Conservation (phyloP, 768 basidiomycete genomes). For the Cystofilobasidium ferigula region DNA sequence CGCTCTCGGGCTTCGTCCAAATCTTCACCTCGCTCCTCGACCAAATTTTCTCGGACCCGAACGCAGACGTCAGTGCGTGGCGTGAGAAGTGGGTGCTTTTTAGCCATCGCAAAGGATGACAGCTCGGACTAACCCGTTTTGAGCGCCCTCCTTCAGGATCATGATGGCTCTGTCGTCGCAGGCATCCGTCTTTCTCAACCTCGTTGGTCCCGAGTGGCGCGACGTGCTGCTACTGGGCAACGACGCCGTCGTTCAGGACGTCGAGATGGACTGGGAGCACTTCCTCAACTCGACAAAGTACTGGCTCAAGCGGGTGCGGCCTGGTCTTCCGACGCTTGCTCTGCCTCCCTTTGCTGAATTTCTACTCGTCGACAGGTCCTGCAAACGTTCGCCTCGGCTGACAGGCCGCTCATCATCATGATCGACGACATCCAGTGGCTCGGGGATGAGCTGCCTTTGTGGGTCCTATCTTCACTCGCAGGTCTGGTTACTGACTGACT, state of each 20-base stretch:
- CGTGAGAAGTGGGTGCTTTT: neutral
- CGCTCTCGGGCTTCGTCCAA: conserved; percentile 41
- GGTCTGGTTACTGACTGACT: neutral
- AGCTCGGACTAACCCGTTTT: too few species aligned
- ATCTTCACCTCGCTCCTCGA: conserved; percentile 32
- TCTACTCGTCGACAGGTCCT: neutral
- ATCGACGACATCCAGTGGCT: conserved; percentile 24
- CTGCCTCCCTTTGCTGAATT: neutral
- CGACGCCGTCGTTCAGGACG: neutral
- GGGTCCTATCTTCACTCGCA: neutral
- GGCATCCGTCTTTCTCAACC: conserved; percentile 29
- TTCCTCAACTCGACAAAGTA: neutral
- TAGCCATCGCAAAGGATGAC: neutral
- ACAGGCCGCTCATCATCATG: conserved; percentile 13
- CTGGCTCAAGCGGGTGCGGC: conserved; percentile 3
- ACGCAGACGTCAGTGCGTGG: conserved; percentile 30
- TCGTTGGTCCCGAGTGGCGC: conserved; percentile 29
- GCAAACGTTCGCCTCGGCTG: conserved; percentile 16
- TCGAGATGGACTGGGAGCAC: conserved; percentile 21
- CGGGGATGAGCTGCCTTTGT: conserved; percentile 17
- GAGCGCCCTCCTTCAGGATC: conserved; percentile 25
- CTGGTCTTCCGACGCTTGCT: neutral
- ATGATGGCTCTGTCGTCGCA: conserved; percentile 27
- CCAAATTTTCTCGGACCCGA: conserved; percentile 32
- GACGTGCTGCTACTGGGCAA: conserved; percentile 22